Base-by-base conservation (phyloP, 306 rosid species). In the Cyamopsis tetragonoloba region DNA sequence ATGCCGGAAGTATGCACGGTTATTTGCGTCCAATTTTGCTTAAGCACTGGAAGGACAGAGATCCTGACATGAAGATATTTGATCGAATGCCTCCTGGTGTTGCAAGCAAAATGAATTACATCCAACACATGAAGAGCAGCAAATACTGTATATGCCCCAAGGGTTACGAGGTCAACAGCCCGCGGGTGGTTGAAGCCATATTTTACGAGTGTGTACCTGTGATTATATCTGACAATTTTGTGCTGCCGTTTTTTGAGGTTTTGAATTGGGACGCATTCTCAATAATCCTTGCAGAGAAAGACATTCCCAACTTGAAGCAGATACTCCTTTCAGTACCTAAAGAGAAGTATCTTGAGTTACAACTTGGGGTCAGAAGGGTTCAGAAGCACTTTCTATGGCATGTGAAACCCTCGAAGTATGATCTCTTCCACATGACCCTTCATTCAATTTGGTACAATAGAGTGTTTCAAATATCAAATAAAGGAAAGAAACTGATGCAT, bases 331-430 rank as follows among this genome's bases (percentile, higher is more conserved):
- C 96, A 2, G 85, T 90, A 56, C 82, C 95, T 0, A 62, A 88
- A 44, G 84, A 85, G 76, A 88, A 83, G 89, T 93, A 88, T 77
- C 82, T 84, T 3, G 77, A 81, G 72, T 78, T 90, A 91, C 97
- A 93, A 47, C 83, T 81, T 34, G 92, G 87, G 26, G 85, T 93
- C 24, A 88, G 85, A 84, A 86, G 74, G 82, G 92, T 79, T 70
- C 99, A 88, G 78, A 90, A 76, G 66, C 97, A 90, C 79, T 93
- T 88, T 56, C 86, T 90, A 14, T 93, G 99, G 99, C 99, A 88
- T 73, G 69, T 83, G 18, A 88, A 80, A 39, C 96, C 99, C 26
- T 42, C 79, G 39, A 88, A 90, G 84, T 86, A 90, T 64, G 99
- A 93, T 64, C 92, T 93, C 39, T 93, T 93, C 77, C 95, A 90